phyloP scores from a whole-genome alignment of 1,284 basidiomycete species.

The Trichosporon faecale region DNA sequence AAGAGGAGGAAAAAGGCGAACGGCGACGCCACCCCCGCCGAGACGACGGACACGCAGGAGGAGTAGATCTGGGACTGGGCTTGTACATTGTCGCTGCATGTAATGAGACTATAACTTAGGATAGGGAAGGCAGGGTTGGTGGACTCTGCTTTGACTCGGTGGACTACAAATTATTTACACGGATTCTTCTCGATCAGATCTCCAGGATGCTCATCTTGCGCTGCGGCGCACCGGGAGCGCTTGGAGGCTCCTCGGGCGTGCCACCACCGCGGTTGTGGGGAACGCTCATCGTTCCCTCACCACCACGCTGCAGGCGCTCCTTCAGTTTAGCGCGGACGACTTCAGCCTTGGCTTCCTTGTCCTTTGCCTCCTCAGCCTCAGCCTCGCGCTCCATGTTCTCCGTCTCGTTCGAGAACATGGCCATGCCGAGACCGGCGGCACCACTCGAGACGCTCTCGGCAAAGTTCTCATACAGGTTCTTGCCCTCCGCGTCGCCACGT shows the following conservation, averaged over 20 bases:
- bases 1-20: constrained; percentile 27
- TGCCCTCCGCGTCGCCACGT: constrained; percentile 44
- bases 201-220: constrained; percentile 8
- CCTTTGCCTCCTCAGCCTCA: constrained; percentile 45
- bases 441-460: constrained; percentile 37
- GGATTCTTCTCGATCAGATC: background rate
- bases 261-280: constrained; percentile 25
- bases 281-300: constrained; percentile 33
- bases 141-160: background rate
- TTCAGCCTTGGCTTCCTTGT: constrained; percentile 36
- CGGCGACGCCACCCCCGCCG: constrained; percentile 6
- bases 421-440: constrained; percentile 37
- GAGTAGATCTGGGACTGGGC: background rate
- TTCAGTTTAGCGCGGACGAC: constrained; percentile 26
- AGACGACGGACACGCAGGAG: background rate
- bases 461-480: constrained; percentile 54
- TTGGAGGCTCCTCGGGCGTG: constrained; percentile 20
- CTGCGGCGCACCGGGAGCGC: background rate
- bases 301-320: constrained; percentile 21
- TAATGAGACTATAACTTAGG: background rate
- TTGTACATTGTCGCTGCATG: constrained; percentile 7
- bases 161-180: constrained; percentile 6
- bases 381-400: constrained; percentile 49
- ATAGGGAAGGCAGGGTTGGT: background rate
- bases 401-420: constrained; percentile 44